These are phyloP conservation scores for Scedosporium dehoogii DNA, from an alignment of 2,329 filamentous ascomycete genomes.

Conservation along the genomic window DNA sequence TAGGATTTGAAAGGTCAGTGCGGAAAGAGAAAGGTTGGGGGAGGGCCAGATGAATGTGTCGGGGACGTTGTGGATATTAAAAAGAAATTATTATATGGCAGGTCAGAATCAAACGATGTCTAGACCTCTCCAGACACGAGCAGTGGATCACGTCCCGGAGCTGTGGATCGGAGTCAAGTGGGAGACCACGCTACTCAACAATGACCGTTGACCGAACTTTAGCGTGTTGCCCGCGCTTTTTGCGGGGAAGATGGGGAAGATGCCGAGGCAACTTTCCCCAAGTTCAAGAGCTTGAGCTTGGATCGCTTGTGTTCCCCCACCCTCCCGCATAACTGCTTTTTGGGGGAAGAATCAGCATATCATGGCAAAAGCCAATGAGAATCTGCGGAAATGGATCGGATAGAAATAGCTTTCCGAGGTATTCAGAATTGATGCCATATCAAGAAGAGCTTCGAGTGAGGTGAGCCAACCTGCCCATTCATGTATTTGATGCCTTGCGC, in stretches of 20 bases:
- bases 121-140: not conserved
- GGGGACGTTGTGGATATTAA: not conserved
- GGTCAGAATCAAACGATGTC: not conserved
- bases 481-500: not conserved
- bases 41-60: no score
- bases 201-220: not conserved
- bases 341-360: not conserved
- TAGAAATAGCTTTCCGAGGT: not conserved
- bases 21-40: not conserved
- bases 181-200: not conserved
- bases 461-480: not conserved
- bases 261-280: conserved; percentile 17
- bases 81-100: not conserved
- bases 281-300: not conserved
- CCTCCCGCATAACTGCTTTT: not conserved
- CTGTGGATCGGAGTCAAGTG: no score
- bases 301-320: not conserved
- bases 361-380: not conserved
- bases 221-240: not conserved
- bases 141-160: no score
- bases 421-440: no score
- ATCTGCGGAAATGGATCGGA: no score
- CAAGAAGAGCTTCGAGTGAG: not conserved
- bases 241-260: conserved; percentile 10
- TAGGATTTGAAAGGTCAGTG: not conserved